Conservation (phyloP, 2,329 filamentous ascomycete species). For the Lecanicillium sp. region DNA sequence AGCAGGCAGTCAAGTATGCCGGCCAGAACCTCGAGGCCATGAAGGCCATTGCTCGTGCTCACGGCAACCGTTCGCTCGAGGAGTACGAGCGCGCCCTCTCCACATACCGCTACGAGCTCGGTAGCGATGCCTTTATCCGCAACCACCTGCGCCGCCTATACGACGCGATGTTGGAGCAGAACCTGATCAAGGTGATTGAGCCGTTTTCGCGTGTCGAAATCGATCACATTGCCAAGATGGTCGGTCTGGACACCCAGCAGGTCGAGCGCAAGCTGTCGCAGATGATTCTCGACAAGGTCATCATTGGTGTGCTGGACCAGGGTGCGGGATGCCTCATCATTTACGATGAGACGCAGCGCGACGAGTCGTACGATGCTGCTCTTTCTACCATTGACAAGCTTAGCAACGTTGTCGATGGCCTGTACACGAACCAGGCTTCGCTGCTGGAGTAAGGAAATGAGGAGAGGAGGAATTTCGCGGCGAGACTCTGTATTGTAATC, state of each 20-base stretch:
- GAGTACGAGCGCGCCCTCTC: slow-evolving; percentile 93
- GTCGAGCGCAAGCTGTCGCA: slow-evolving; percentile 97
- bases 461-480: too few relatives aligned
- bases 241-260: slow-evolving; percentile 89
- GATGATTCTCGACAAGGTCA: slow-evolving; percentile 99
- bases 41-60: slow-evolving; percentile 95
- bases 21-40: slow-evolving; percentile 95
- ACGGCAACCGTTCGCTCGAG: slow-evolving; percentile 90
- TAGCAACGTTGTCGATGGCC: slow-evolving; percentile 91
- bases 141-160: slow-evolving; percentile 94
- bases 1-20: slow-evolving; percentile 94
- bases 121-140: slow-evolving; percentile 90
- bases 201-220: slow-evolving; percentile 97
- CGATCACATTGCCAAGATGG: slow-evolving; percentile 94
- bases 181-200: slow-evolving; percentile 99
- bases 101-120: slow-evolving; percentile 86
- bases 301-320: slow-evolving; percentile 94
- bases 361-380: slow-evolving; percentile 90
- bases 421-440: slow-evolving; percentile 97
- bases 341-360: slow-evolving; percentile 88
- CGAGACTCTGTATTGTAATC: neutral
- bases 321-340: slow-evolving; percentile 96
- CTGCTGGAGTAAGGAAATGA: slow-evolving; percentile 65
- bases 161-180: slow-evolving; percentile 98
- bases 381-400: slow-evolving; percentile 94